phyloP scores from a whole-genome alignment of 306 rosid genomes.

The Calophaca sinica region DNA sequence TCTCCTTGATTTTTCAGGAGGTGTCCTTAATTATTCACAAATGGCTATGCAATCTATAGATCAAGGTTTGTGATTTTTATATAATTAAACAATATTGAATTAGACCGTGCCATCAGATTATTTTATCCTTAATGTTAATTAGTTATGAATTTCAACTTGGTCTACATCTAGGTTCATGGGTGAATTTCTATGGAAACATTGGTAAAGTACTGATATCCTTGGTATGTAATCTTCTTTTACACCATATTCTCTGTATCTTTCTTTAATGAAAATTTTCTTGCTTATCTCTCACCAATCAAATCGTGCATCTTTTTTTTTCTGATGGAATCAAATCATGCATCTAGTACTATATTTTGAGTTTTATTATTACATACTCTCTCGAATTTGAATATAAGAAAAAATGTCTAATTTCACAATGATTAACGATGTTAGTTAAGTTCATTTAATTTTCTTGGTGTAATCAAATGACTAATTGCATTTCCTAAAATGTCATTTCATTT shows the following conservation, averaged over 20 bases:
- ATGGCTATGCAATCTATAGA: slow-evolving; percentile 85
- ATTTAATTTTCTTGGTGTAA: no score
- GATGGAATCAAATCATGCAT: neutral
- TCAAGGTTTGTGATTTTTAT: slow-evolving; percentile 64
- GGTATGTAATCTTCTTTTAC: slow-evolving; percentile 53
- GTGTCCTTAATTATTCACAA: slow-evolving; percentile 70
- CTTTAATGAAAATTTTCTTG: neutral
- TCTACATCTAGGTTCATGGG: slow-evolving; percentile 70
- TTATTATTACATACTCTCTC: no score
- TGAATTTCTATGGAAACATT: slow-evolving; percentile 80
- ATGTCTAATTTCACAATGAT: no score
- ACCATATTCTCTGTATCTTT: neutral
- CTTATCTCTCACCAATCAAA: neutral
- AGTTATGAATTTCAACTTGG: slow-evolving; percentile 15
- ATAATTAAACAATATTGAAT: neutral
- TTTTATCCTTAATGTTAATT: neutral
- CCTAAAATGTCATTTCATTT: no score
- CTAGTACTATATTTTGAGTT: no score
- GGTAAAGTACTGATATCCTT: slow-evolving; percentile 81
- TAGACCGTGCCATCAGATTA: slow-evolving; percentile 1
- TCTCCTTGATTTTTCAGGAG: slow-evolving; percentile 80
- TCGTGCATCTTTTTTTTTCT: no score
- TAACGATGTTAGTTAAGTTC: no score
- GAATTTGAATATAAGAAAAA: no score
- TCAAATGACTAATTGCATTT: no score